These are phyloP conservation scores for Glutinoglossum americanum DNA, from an alignment of 495 filamentous ascomycete genomes.

Conservation along the genomic window DNA sequence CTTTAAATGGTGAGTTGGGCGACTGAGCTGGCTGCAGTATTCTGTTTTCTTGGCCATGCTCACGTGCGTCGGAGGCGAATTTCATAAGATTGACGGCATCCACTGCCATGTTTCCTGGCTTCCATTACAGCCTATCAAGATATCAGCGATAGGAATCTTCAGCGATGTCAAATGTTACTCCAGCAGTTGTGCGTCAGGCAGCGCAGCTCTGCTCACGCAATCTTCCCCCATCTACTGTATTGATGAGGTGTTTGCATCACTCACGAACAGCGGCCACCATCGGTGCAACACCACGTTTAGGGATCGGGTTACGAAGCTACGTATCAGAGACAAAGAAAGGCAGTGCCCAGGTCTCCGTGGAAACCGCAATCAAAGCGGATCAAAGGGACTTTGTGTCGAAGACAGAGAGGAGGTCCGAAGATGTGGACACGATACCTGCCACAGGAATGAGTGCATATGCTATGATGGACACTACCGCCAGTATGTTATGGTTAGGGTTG, in stretches of 20 bases:
- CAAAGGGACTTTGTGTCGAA: conserved; percentile 56
- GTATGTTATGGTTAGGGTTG: conserved; percentile 16
- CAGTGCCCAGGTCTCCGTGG: conserved; percentile 63
- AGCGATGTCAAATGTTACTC: conserved; percentile 14
- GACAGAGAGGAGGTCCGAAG: conserved; percentile 37
- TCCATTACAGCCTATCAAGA: background rate
- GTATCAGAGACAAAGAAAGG: conserved; percentile 65
- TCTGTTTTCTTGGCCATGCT: background rate
- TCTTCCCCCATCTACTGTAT: conserved; percentile 25
- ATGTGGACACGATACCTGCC: conserved; percentile 29
- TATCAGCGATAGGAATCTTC: background rate
- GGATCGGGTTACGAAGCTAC: conserved; percentile 33
- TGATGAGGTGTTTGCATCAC: conserved; percentile 23
- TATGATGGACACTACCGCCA: conserved; percentile 62
- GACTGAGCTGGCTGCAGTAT: no score
- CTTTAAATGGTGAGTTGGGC: no score
- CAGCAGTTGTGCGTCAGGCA: conserved; percentile 55
- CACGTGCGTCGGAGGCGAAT: background rate
- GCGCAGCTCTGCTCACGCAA: conserved; percentile 43
- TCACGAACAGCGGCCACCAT: conserved; percentile 22
- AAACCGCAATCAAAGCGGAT: conserved; percentile 63
- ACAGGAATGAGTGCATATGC: conserved; percentile 40
- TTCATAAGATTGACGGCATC: background rate
- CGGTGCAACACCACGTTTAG: conserved; percentile 9
- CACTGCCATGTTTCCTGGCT: no score